phyloP scores from a whole-genome alignment of 345 rosid species.

The Bruguiera sexangula region DNA sequence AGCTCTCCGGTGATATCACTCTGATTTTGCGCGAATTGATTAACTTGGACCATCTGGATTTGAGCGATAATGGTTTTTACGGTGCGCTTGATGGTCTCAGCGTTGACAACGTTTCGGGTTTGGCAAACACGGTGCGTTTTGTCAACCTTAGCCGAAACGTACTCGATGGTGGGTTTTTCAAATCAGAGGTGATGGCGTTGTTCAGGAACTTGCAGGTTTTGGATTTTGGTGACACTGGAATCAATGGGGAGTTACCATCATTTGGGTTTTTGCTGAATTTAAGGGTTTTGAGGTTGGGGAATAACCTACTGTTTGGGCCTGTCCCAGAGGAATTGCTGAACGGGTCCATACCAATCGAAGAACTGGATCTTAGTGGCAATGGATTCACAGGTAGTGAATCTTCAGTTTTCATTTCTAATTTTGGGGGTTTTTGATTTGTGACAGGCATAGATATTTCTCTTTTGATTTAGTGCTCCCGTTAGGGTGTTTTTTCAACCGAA shows the following conservation, averaged over 20 bases:
- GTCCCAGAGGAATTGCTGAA: conserved; percentile 62
- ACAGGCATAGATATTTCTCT: background rate
- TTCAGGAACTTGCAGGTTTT: conserved; percentile 67
- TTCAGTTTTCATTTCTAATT: conserved; percentile 5
- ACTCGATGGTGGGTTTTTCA: conserved; percentile 53
- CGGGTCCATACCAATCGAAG: conserved; percentile 49
- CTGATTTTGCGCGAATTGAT: conserved; percentile 49
- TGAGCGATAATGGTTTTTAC: conserved; percentile 62
- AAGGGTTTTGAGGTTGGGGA: conserved; percentile 54
- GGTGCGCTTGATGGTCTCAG: conserved; percentile 48
- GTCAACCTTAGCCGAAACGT: conserved; percentile 68
- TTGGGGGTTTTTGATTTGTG: background rate
- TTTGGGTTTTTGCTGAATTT: conserved; percentile 55
- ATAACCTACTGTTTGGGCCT: conserved; percentile 57
- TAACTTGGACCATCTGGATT: conserved; percentile 77
- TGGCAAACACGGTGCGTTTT: conserved; percentile 60
- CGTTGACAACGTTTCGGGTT: conserved; percentile 53
- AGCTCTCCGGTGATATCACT: conserved; percentile 54
- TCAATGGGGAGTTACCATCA: conserved; percentile 62
- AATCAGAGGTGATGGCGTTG: conserved; percentile 44
- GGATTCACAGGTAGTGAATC: conserved; percentile 68
- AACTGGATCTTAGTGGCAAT: conserved; percentile 86
- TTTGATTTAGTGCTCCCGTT: background rate
- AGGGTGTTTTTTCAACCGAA: conserved; percentile 3
- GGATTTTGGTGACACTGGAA: conserved; percentile 53